These are phyloP conservation scores for Globisporangium nunn DNA, from an alignment of 352 stramenopile genomes.

Conservation along the genomic window DNA sequence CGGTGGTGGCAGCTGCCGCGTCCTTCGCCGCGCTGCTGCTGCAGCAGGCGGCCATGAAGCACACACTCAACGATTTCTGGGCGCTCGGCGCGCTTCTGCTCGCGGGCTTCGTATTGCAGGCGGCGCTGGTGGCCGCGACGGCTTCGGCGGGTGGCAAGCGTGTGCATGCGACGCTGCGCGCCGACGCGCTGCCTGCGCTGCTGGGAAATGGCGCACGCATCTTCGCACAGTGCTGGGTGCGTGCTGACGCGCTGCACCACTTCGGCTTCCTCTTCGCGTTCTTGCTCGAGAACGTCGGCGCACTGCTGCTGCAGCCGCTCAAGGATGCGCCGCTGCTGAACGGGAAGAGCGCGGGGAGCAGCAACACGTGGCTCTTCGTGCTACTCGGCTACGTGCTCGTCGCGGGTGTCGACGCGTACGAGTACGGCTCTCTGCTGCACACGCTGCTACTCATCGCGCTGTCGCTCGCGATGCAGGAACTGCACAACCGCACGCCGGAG, in stretches of 20 bases:
- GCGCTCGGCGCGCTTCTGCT: slow-evolving; percentile 25
- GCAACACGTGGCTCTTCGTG: slow-evolving; percentile 25
- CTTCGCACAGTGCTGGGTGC: slow-evolving; percentile 38
- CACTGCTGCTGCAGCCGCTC: slow-evolving; percentile 41
- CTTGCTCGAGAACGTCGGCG: slow-evolving; percentile 42
- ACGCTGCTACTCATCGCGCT: slow-evolving; percentile 40
- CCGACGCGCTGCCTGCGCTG: slow-evolving; percentile 15
- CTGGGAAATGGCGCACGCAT: slow-evolving; percentile 28
- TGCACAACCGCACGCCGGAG: slow-evolving; percentile 17
- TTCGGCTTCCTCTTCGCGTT: slow-evolving; percentile 72
- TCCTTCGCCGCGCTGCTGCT: slow-evolving; percentile 14
- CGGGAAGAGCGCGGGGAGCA: background rate
- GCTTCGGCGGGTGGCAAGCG: slow-evolving; percentile 2
- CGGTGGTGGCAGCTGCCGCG: slow-evolving; percentile 7
- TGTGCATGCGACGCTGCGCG: background rate
- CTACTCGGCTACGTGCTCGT: slow-evolving; percentile 47
- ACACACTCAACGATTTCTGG: slow-evolving; percentile 24
- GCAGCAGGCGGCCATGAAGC: slow-evolving; percentile 16
- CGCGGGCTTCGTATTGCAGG: slow-evolving; percentile 18
- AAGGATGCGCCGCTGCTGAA: slow-evolving; percentile 14
- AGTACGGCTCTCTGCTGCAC: slow-evolving; percentile 58
- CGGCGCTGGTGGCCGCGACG: background rate
- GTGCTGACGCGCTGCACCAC: slow-evolving; percentile 46
- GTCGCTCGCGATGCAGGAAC: slow-evolving; percentile 27
- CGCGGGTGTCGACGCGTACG: slow-evolving; percentile 47